These are phyloP conservation scores for Vitis hybrid DNA, from an alignment of 177 flowering plant species.

Conservation along the genomic window DNA sequence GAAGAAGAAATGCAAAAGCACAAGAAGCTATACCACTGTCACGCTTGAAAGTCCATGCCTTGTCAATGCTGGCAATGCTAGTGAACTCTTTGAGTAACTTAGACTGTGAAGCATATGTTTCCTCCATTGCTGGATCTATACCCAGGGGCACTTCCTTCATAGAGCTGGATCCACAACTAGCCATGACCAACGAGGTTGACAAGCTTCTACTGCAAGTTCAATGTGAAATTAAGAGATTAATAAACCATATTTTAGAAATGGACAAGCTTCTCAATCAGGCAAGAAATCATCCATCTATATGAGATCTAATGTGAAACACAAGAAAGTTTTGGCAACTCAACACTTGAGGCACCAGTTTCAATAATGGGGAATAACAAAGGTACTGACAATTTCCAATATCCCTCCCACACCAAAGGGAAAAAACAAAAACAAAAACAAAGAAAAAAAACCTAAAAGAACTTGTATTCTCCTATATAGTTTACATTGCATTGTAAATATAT, in stretches of 20 bases:
- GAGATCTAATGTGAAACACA: not conserved
- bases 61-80: conserved; percentile 60
- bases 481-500: too few relatives aligned
- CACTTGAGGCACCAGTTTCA: too few relatives aligned
- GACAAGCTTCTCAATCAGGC: too few relatives aligned
- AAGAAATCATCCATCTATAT: not conserved
- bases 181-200: conserved; percentile 41
- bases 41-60: conserved; percentile 74
- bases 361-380: too few relatives aligned
- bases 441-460: too few relatives aligned
- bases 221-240: conserved; percentile 1
- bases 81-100: conserved; percentile 66
- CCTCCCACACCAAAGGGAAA: too few relatives aligned
- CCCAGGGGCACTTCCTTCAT: conserved; percentile 35
- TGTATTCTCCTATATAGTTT: too few relatives aligned
- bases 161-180: conserved; percentile 26
- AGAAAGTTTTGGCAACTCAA: too few relatives aligned
- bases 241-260: not conserved
- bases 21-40: conserved; percentile 40
- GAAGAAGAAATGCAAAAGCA: not conserved
- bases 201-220: conserved; percentile 22
- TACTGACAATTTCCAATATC: too few relatives aligned
- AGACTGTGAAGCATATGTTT: conserved; percentile 66
- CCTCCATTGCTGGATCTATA: conserved; percentile 50
- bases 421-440: too few relatives aligned